Conservation (phyloP, 495 filamentous ascomycete genomes). For the Penicillium subrubescens region DNA sequence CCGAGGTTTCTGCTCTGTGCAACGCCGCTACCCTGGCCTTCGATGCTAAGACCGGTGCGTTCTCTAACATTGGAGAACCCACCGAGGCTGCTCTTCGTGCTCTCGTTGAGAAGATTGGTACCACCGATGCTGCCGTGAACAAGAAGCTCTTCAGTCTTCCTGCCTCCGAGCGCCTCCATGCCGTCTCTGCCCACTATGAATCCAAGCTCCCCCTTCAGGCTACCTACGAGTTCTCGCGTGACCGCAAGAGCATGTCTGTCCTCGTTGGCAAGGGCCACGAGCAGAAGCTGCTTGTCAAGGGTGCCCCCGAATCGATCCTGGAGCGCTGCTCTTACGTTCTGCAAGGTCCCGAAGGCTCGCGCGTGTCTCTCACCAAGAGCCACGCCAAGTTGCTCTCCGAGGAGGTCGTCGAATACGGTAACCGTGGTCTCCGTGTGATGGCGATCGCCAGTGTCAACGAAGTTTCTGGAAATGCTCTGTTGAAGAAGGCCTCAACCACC, state of each 20-base stretch:
- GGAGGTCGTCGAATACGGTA: conserved; percentile 87
- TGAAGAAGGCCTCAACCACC: conserved; percentile 75
- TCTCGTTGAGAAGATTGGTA: conserved; percentile 93
- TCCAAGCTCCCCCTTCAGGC: conserved; percentile 69
- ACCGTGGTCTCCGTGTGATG: conserved; percentile 90
- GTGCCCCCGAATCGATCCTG: conserved; percentile 90
- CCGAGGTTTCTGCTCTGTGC: conserved; percentile 86
- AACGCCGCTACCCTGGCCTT: conserved; percentile 86
- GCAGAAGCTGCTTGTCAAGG: conserved; percentile 91
- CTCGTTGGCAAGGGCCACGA: conserved; percentile 68
- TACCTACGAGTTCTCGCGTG: conserved; percentile 96
- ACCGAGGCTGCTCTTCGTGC: conserved; percentile 93
- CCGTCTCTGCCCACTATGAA: conserved; percentile 85
- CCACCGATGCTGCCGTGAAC: conserved; percentile 60
- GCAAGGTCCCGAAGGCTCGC: conserved; percentile 73
- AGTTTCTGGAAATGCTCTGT: conserved; percentile 66
- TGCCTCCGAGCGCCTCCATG: conserved; percentile 65
- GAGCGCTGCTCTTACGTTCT: conserved; percentile 85
- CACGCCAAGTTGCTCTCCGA: conserved; percentile 67
- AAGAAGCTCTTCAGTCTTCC: conserved; percentile 48
- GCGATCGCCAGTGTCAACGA: conserved; percentile 82
- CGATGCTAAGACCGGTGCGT: conserved; percentile 70
- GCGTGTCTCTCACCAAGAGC: conserved; percentile 66
- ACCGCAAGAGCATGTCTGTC: conserved; percentile 99
- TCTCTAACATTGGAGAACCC: conserved; percentile 89